These are phyloP conservation scores for Anthoceros angustus DNA, from an alignment of 225 moss, liverwort and hornwort species.

Conservation along the genomic window DNA sequence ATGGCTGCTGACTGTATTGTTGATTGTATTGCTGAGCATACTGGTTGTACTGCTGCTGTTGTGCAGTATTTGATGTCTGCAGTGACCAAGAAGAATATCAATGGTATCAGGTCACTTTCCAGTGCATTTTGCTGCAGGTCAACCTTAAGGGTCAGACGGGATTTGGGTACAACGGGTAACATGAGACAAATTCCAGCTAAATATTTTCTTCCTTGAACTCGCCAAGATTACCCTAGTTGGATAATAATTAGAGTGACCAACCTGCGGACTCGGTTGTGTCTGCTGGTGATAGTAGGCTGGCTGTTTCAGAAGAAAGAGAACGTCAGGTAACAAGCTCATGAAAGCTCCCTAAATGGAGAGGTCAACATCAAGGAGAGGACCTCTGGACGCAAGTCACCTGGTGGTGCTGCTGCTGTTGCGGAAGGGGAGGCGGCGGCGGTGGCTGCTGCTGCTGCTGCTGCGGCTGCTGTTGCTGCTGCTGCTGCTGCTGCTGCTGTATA, in stretches of 20 bases:
- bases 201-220: too few species aligned
- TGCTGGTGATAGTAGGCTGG: constrained; percentile 4
- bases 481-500: constrained; percentile 6
- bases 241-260: not conserved
- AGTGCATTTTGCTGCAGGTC: not conserved
- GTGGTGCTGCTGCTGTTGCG: constrained; percentile 2
- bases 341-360: constrained; percentile 6
- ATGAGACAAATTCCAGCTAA: too few species aligned
- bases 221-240: too few species aligned
- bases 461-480: constrained; percentile 7
- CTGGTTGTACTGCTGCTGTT: constrained; percentile 26
- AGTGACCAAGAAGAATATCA: not conserved
- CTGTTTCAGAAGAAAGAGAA: constrained; percentile 6
- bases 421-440: not conserved
- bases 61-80: constrained; percentile 14
- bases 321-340: constrained; percentile 3
- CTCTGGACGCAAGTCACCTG: too few species aligned
- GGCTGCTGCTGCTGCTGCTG: constrained; percentile 6
- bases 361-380: constrained; percentile 7
- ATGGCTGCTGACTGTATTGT: constrained; percentile 8
- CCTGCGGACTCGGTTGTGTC: constrained; percentile 20
- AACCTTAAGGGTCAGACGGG: too few species aligned
- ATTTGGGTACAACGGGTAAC: too few species aligned
- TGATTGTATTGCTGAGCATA: constrained; percentile 27
- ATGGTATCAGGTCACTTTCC: not conserved